Percentiles rank a stretch among this genome's conserved stretches.
Evolutionary conservation across 129 eudicot genomes (phyloP).

Genomic region (Rutidosis leptorrhynchoides): DNA sequence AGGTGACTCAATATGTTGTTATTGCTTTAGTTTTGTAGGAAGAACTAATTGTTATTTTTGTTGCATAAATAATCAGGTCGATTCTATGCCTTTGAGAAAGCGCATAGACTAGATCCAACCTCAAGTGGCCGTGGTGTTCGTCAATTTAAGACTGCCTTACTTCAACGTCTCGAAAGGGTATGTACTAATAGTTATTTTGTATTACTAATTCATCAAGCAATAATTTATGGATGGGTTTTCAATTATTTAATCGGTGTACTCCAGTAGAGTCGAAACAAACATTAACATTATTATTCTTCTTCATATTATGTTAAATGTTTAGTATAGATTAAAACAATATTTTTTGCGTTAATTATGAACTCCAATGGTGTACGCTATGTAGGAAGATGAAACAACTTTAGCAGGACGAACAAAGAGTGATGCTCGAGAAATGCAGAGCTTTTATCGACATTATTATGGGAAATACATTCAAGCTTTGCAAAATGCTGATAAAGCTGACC

Average conservation of each 20-base stretch:
- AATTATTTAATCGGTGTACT: background rate
- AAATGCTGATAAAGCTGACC: conserved; percentile 89
- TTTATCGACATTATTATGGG: conserved; percentile 67
- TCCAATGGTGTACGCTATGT: conserved; percentile 15
- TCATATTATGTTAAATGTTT: background rate
- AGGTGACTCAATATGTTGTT: background rate
- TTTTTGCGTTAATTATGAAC: background rate
- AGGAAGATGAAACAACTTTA: conserved; percentile 78
- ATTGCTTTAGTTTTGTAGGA: conserved; percentile 1
- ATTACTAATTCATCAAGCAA: background rate
- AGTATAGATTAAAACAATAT: background rate
- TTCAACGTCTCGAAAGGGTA: conserved; percentile 88
- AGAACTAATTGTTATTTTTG: background rate
- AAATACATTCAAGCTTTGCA: conserved; percentile 88
- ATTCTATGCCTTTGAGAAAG: conserved; percentile 90
- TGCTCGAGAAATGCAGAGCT: conserved; percentile 95
- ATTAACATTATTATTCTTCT: background rate
- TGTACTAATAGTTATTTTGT: background rate
- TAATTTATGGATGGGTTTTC: background rate
- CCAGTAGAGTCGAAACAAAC: background rate
- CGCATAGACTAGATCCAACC: conserved; percentile 84
- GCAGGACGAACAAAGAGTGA: conserved; percentile 74
- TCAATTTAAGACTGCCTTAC: conserved; percentile 90
- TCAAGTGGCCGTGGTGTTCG: conserved; percentile 99
- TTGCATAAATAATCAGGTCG: conserved; percentile 58